phyloP scores from a whole-genome alignment of 805 yeast species.

The Wickerhamomyces bovis region DNA sequence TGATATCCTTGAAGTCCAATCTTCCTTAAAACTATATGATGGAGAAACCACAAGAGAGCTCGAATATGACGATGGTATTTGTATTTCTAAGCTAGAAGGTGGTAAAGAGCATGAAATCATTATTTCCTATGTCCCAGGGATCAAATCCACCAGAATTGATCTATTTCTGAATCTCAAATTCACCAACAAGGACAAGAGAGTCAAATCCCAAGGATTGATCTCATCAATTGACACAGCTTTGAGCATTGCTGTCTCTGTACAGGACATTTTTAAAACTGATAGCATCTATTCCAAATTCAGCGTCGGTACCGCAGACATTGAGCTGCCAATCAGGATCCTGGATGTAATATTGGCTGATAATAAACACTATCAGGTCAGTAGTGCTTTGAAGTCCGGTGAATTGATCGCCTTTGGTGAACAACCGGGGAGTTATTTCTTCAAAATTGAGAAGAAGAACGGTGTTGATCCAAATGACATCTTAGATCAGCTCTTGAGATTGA shows the following conservation, averaged over 20 bases:
- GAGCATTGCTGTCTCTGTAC: conserved; percentile 68
- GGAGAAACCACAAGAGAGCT: conserved; percentile 2
- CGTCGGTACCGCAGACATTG: conserved; percentile 49
- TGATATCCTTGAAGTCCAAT: conserved; percentile 2
- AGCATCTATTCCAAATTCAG: conserved; percentile 62
- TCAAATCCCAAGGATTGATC: conserved; percentile 15
- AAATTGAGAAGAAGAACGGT: conserved; percentile 31
- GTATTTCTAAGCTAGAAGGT: conserved; percentile 1
- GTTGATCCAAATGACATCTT: conserved; percentile 15
- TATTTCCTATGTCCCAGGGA: conserved; percentile 28
- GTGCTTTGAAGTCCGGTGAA: conserved; percentile 26
- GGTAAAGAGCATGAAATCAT: conserved; percentile 20
- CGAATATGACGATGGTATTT: background rate
- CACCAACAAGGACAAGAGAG: conserved; percentile 1
- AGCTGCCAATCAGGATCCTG: conserved; percentile 48
- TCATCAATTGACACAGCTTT: conserved; percentile 45
- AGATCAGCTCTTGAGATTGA: conserved; percentile 35
- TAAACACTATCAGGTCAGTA: conserved; percentile 27
- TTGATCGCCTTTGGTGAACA: conserved; percentile 63
- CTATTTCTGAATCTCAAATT: conserved; percentile 12
- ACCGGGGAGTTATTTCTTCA: conserved; percentile 57
- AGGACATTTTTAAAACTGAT: conserved; percentile 61
- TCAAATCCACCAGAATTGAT: conserved; percentile 6
- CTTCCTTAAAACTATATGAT: background rate
- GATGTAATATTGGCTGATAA: conserved; percentile 35